Percentiles rank a stretch among this genome's conserved stretches.
Conservation (phyloP, 768 basidiomycete species). For the Lentinus tigrinus region DNA sequence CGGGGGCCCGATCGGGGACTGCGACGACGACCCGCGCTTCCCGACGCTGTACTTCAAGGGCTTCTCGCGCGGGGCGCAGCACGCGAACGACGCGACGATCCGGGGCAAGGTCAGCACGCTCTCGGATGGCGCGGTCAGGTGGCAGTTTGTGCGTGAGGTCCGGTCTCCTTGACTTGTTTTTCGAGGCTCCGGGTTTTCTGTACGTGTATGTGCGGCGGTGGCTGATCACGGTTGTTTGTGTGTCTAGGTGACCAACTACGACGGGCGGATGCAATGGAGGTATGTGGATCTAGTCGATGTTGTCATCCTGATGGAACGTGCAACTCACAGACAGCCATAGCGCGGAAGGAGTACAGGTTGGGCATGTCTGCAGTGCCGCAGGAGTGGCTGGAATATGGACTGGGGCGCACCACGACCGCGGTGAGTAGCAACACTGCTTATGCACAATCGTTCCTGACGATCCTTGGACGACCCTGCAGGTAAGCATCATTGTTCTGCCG, state of each 20-base stretch:
- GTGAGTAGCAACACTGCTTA: constrained; percentile 29
- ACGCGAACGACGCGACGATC: constrained; percentile 28
- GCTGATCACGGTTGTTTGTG: background rate
- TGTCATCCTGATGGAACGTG: background rate
- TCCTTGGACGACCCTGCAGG: constrained; percentile 61
- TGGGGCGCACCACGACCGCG: constrained; percentile 55
- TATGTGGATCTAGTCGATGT: constrained; percentile 25
- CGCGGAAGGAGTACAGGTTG: constrained; percentile 67
- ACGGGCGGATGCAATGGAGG: constrained; percentile 60
- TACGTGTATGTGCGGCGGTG: background rate
- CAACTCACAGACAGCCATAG: constrained; percentile 32
- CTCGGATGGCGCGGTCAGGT: constrained; percentile 33
- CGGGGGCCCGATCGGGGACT: constrained; percentile 2
- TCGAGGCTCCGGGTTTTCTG: background rate
- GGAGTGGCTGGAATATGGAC: constrained; percentile 73
- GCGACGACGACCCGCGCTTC: constrained; percentile 20
- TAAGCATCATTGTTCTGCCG: constrained; percentile 29
- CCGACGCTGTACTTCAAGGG: constrained; percentile 33
- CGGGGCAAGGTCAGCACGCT: constrained; percentile 36
- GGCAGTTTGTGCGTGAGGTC: constrained; percentile 50
- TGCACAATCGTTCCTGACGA: background rate
- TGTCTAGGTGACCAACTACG: constrained; percentile 51
- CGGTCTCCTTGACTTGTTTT: background rate
- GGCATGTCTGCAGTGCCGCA: constrained; percentile 59
- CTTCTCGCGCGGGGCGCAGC: constrained; percentile 25